Evolutionary conservation across 495 filamentous ascomycete genomes (phyloP).

Genomic region (Aspergillus sclerotiicarbonarius): DNA sequence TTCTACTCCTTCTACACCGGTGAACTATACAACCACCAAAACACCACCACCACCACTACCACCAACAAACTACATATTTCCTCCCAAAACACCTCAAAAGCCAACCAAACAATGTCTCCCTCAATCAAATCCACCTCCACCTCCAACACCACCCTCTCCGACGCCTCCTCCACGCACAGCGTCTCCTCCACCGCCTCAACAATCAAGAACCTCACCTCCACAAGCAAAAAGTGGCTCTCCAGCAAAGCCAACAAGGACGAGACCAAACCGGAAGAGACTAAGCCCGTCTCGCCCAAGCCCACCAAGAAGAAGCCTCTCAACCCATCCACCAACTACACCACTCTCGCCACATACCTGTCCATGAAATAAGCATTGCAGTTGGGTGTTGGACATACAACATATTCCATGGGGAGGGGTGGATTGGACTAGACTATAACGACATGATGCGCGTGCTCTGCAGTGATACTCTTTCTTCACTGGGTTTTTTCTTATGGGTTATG

Average conservation of each 20-base stretch:
- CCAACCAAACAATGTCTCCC: constrained; percentile 12
- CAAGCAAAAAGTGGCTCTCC: constrained; percentile 31
- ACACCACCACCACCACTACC: not conserved
- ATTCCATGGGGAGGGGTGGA: not conserved
- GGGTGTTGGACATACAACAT: not conserved
- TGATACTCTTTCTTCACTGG: not conserved
- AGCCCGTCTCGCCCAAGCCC: constrained; percentile 7
- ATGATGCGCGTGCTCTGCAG: not conserved
- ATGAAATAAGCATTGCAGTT: constrained; percentile 18
- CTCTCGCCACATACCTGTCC: constrained; percentile 25
- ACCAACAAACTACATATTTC: not conserved
- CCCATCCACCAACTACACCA: constrained; percentile 24
- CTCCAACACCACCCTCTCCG: constrained; percentile 8
- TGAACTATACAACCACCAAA: not conserved
- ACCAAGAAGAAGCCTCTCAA: not conserved
- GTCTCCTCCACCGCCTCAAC: constrained; percentile 30
- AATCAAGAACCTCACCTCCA: constrained; percentile 20
- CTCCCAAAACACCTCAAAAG: too few species aligned
- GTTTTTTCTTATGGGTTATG: not conserved
- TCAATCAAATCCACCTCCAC: constrained; percentile 4
- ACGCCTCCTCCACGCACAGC: constrained; percentile 27
- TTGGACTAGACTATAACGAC: not conserved
- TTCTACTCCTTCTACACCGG: not conserved
- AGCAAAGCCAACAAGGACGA: constrained; percentile 8
- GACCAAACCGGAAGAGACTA: not conserved